Conservation (phyloP, 805 yeast species). For the Starmerella sirachaensis region DNA sequence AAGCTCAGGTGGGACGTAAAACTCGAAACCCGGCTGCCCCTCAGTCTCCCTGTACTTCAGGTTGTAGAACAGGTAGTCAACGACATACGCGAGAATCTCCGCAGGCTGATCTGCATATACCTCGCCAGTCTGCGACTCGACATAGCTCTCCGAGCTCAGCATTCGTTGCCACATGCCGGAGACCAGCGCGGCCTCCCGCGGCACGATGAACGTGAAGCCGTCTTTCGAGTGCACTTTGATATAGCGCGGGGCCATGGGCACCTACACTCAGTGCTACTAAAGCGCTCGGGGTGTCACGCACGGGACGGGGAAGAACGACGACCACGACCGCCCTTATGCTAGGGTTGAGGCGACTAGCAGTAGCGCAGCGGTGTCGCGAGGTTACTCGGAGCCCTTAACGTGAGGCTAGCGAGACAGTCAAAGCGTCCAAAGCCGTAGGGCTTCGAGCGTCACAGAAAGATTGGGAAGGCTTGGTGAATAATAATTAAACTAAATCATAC, state of each 20-base stretch:
- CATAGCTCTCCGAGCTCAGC: constrained; percentile 37
- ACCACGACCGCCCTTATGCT: too few species aligned
- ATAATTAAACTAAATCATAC: not conserved
- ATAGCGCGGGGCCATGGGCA: constrained; percentile 27
- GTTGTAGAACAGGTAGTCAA: constrained; percentile 74
- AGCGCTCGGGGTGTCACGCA: not conserved
- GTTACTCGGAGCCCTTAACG: too few species aligned
- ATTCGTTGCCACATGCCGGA: constrained; percentile 52
- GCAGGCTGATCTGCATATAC: constrained; percentile 54
- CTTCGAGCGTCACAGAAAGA: too few species aligned
- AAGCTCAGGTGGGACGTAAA: constrained; percentile 85
- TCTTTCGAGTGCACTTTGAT: constrained; percentile 68
- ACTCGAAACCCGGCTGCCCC: constrained; percentile 32
- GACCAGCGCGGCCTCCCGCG: constrained; percentile 64
- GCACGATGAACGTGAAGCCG: constrained; percentile 46
- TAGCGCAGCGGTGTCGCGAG: too few species aligned
- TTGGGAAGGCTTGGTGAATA: too few species aligned
- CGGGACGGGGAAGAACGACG: not conserved
- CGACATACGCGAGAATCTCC: constrained; percentile 59
- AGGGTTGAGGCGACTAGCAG: too few species aligned
- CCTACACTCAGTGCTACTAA: not conserved
- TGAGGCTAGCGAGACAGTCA: too few species aligned
- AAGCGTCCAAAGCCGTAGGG: too few species aligned
- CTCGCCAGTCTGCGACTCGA: constrained; percentile 45
- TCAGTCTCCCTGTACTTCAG: constrained; percentile 40